Evolutionary conservation across 306 rosid species (phyloP), one percentile per base, ranked within the genome.

Genomic region (Citrullus colocynthis): DNA sequence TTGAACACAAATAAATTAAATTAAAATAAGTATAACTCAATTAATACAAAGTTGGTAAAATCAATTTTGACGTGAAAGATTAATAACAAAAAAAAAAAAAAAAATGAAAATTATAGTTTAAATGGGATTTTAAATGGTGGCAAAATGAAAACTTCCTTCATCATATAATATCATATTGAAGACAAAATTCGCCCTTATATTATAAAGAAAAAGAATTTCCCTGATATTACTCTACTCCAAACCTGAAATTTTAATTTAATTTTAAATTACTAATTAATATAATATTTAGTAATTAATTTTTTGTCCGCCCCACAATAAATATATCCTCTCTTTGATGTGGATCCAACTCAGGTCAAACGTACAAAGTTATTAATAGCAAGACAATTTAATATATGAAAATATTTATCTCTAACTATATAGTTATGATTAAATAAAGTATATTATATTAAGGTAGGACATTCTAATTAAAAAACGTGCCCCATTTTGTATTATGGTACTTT

Each of bases 391-490:
- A 70, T 45, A 11, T 44, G 0, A 20, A 70, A 37, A 66, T 44
- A 45, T 70, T 70, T 45, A 70, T 70, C 75, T 45, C 75, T 70
- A 70, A 70, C 54, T 60, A 37, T 64, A 18, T 21, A 21, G 6
- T 10, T 18, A 48, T 52, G 6, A 74, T 48, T 24, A 49, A 49
- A 7, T 28, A 72, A 72, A 49, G 13, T 30, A 30, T 72, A 49
- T 51, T 72, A 3, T 72, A 21, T 3, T 4, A 74, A 52, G 18
- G 16, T 15, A 18, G 63, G 78, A 74, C 78, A 74, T 52, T 74
- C 78, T 54, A 74, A 74, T 74, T 49, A 74, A 32, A 16, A 73
- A 74, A 51, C 78, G 78, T 74, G 78, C 78, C 48, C 56, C 75
- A 20, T 45, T 70, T 70, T 70, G 75, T 42, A 70, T 21, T 70